phyloP scores from a whole-genome alignment of 371 early-diverging fungal species.

The Mortierella sp. region DNA sequence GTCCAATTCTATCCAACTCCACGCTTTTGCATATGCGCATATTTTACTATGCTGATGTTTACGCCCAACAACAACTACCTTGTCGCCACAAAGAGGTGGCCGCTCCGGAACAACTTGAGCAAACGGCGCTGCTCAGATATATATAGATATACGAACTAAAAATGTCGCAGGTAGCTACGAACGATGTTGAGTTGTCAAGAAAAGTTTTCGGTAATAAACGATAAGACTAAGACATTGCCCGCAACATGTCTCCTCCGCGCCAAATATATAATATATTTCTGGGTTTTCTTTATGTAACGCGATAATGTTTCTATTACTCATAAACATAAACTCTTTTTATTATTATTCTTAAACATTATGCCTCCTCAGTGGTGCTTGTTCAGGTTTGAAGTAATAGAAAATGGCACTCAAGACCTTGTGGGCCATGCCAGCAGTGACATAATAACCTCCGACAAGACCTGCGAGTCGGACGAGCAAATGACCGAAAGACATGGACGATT shows the following conservation, averaged over 20 bases:
- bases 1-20: not conserved
- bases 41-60: not conserved
- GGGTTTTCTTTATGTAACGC: not conserved
- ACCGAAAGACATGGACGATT: constrained; percentile 66
- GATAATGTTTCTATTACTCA: no score
- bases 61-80: not conserved
- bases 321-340: no score
- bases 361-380: constrained; percentile 26
- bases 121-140: not conserved
- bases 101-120: not conserved
- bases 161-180: not conserved
- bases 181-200: not conserved
- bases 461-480: constrained; percentile 89
- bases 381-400: constrained; percentile 26
- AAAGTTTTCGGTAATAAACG: not conserved
- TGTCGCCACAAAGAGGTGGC: not conserved
- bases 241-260: no score
- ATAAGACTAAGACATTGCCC: not conserved
- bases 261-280: not conserved
- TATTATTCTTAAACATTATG: constrained; percentile 25
- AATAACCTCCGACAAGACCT: constrained; percentile 90
- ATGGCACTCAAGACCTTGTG: constrained; percentile 56
- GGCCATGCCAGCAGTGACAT: constrained; percentile 70
- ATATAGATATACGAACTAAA: no score
- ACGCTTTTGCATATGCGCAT: not conserved